These are phyloP conservation scores for Eutrema yunnanense DNA, from an alignment of 345 rosid genomes.

Conservation along the genomic window DNA sequence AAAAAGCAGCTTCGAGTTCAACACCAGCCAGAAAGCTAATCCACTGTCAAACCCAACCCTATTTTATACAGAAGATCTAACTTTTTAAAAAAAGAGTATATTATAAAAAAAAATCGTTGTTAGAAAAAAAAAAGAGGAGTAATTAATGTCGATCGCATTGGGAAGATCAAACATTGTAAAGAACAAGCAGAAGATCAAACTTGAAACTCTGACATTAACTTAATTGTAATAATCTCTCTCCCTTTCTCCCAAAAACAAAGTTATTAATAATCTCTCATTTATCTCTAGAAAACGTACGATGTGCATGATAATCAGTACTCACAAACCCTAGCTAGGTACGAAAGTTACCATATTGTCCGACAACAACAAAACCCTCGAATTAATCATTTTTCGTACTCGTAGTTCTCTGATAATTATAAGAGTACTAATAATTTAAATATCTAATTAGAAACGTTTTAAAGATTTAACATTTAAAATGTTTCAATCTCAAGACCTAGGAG, in stretches of 20 bases:
- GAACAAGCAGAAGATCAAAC: constrained; percentile 19
- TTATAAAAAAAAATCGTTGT: not conserved
- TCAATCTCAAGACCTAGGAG: constrained; percentile 53
- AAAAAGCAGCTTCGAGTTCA: constrained; percentile 53
- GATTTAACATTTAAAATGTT: not conserved
- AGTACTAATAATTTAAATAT: not conserved
- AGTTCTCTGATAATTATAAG: not conserved
- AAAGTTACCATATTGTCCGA: constrained; percentile 16
- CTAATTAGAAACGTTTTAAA: constrained; percentile 1
- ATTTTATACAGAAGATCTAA: not conserved
- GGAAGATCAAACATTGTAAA: constrained; percentile 19
- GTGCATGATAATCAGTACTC: constrained; percentile 28
- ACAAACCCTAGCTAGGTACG: constrained; percentile 24
- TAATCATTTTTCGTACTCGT: not conserved
- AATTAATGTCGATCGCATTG: constrained; percentile 15
- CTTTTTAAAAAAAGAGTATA: not conserved
- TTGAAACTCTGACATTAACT: constrained; percentile 15
- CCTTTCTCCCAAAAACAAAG: not conserved
- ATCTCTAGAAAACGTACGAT: constrained; percentile 10
- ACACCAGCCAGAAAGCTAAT: constrained; percentile 49
- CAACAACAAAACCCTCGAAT: constrained; percentile 9
- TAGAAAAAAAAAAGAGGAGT: not conserved
- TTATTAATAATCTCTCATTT: not conserved
- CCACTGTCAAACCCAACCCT: constrained; percentile 28
- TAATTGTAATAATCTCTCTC: not conserved